phyloP scores from a whole-genome alignment of 352 stramenopile genomes.

The Sclerospora graminicola region DNA sequence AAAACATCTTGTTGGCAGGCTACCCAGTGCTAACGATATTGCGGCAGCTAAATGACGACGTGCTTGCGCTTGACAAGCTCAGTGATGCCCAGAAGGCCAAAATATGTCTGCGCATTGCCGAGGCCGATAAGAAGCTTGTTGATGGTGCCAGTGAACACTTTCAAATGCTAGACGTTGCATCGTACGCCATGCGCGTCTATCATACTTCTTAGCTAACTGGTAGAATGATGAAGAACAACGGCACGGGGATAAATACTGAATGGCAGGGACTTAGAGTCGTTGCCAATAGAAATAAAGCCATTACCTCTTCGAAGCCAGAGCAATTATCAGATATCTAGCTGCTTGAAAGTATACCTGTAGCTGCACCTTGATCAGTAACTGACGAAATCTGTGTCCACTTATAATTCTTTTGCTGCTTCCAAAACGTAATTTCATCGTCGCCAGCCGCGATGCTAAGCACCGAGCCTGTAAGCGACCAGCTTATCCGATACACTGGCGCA shows the following conservation, averaged over 20 bases:
- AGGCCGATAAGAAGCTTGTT: conserved; percentile 94
- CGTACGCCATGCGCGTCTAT: conserved; percentile 74
- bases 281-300: conserved; percentile 1
- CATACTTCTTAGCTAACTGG: conserved; percentile 18
- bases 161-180: conserved; percentile 92
- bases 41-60: conserved; percentile 76
- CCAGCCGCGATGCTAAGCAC: conserved; percentile 54
- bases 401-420: conserved; percentile 55
- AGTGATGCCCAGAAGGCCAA: conserved; percentile 89
- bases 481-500: conserved; percentile 70
- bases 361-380: conserved; percentile 55
- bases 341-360: conserved; percentile 17
- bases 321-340: conserved; percentile 12
- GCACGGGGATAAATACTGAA: conserved; percentile 8
- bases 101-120: conserved; percentile 89
- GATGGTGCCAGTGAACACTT: conserved; percentile 94
- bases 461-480: conserved; percentile 66
- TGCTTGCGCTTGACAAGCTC: conserved; percentile 66
- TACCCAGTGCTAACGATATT: conserved; percentile 91
- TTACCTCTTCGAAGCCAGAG: not conserved
- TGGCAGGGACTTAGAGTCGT: not conserved
- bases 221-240: not conserved
- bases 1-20: conserved; percentile 87
- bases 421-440: conserved; percentile 72
- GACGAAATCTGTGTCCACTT: conserved; percentile 68